phyloP scores from a whole-genome alignment of 2,329 filamentous ascomycete species.

The Biscogniauxia mediterranea region DNA sequence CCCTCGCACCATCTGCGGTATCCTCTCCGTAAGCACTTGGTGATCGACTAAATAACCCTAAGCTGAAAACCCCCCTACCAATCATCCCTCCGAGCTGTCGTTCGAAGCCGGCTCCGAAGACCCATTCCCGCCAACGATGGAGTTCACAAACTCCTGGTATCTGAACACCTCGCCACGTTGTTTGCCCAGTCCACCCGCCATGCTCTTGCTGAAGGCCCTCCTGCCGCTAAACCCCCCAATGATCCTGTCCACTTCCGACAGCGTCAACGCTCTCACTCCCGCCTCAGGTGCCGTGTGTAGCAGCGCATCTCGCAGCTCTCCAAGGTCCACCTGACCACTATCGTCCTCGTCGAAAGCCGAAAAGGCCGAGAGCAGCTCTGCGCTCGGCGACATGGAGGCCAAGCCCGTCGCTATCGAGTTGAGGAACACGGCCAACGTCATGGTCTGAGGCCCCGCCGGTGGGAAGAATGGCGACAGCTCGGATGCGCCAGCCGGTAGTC shows the following conservation, averaged over 20 bases:
- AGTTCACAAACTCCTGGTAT: conserved; percentile 88
- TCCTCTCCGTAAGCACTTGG: not conserved
- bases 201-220: conserved; percentile 71
- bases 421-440: conserved; percentile 83
- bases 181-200: conserved; percentile 35
- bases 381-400: conserved; percentile 69
- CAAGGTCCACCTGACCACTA: conserved; percentile 85
- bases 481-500: conserved; percentile 69
- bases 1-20: not conserved
- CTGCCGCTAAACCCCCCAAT: conserved; percentile 82
- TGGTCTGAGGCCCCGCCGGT: conserved; percentile 64
- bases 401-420: conserved; percentile 76
- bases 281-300: conserved; percentile 77
- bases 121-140: conserved; percentile 55
- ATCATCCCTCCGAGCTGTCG: conserved; percentile 35
- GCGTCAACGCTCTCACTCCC: conserved; percentile 62
- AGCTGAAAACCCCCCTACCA: conserved; percentile 3
- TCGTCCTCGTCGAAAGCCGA: conserved; percentile 96
- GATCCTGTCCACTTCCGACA: conserved; percentile 80
- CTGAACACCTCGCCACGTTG: conserved; percentile 85
- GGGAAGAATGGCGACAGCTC: conserved; percentile 84
- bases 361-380: conserved; percentile 84
- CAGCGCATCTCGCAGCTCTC: conserved; percentile 78
- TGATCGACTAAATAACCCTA: not conserved
- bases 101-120: conserved; percentile 22